Base-by-base conservation (phyloP, 305 asterid genomes). In the Stenogyne calaminthoides region DNA sequence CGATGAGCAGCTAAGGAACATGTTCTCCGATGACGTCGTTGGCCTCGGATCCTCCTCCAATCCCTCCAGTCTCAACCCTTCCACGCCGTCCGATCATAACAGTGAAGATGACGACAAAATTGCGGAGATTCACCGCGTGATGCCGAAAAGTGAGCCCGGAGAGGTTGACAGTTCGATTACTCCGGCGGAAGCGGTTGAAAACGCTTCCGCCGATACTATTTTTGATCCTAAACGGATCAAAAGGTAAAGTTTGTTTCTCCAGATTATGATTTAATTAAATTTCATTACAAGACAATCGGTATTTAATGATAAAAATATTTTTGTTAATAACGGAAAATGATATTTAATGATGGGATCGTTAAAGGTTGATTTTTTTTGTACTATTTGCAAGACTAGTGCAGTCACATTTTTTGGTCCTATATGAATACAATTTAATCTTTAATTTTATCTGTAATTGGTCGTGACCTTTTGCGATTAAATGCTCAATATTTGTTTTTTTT, bases 201-300 rank as follows among this genome's bases (percentile, higher is more conserved):
- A 14, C 52, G 18, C 18, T 46, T 34, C 39, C 14, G 18, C 72
- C 15, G 83, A 80, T 0, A 86, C 83, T 37, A 51, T 77, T 10
- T 83, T 76, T 2, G 97, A 93, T 76, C 96, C 98, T 9, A 93
- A 93, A 80, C 84, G 97, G 81, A 86, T 92, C 77, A 92, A 92
- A 70, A 88, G 98, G 98, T 92, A 71, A 69, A 2, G 3, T 25
- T 25, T 25, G 29, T 25, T 25, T n/a, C n/a, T n/a, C n/a, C n/a
- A n/a, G n/a, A n/a, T n/a, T n/a, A n/a, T n/a, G n/a, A n/a, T n/a
- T n/a, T n/a, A n/a, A n/a, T n/a, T n/a, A n/a, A n/a, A n/a, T n/a
- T n/a, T n/a, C n/a, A n/a, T n/a, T n/a, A n/a, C n/a, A n/a, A n/a
- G n/a, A n/a, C n/a, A n/a, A n/a, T n/a, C n/a, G n/a, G n/a, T n/a